Conservation (phyloP, 2,329 filamentous ascomycete genomes). For the Cryphonectria radicalis region DNA sequence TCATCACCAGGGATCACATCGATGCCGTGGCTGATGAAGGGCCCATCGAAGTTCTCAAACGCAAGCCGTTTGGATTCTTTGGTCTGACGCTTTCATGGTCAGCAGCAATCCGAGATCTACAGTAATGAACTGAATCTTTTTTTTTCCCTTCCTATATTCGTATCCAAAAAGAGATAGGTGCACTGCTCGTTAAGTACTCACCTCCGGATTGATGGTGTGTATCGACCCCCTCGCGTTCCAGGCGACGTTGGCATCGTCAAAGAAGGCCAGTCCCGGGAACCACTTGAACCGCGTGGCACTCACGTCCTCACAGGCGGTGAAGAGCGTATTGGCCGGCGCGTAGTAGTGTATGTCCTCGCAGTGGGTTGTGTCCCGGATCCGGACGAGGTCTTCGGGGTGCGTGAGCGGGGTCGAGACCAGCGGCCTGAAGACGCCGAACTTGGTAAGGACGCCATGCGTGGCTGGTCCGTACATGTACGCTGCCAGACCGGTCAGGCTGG, state of each 20-base stretch:
- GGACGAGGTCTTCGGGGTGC: conserved; percentile 38
- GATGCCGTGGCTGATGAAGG: conserved; percentile 65
- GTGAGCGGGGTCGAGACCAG: conserved; percentile 18
- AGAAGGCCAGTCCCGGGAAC: conserved; percentile 54
- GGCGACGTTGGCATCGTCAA: conserved; percentile 45
- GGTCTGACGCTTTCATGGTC: conserved; percentile 41
- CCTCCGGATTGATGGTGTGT: conserved; percentile 58
- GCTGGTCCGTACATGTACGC: conserved; percentile 26
- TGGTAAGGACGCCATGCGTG: conserved; percentile 20
- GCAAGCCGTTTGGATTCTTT: conserved; percentile 49
- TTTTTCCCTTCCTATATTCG: no score
- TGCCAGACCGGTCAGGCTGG: conserved; percentile 21
- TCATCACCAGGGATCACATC: conserved; percentile 58
- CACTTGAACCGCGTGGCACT: conserved; percentile 48
- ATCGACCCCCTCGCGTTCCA: conserved; percentile 48
- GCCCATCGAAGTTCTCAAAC: conserved; percentile 55
- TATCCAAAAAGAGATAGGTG: no score
- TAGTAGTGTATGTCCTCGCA: conserved; percentile 67
- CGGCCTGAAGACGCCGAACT: conserved; percentile 21
- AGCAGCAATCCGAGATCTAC: neutral
- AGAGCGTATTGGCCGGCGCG: conserved; percentile 50
- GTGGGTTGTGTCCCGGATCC: conserved; percentile 55
- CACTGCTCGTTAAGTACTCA: conserved; percentile 35
- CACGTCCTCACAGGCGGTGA: conserved; percentile 59
- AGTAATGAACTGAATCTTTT: no score